Conservation (phyloP, 495 filamentous ascomycete species). For the Durotheca rogersii region DNA sequence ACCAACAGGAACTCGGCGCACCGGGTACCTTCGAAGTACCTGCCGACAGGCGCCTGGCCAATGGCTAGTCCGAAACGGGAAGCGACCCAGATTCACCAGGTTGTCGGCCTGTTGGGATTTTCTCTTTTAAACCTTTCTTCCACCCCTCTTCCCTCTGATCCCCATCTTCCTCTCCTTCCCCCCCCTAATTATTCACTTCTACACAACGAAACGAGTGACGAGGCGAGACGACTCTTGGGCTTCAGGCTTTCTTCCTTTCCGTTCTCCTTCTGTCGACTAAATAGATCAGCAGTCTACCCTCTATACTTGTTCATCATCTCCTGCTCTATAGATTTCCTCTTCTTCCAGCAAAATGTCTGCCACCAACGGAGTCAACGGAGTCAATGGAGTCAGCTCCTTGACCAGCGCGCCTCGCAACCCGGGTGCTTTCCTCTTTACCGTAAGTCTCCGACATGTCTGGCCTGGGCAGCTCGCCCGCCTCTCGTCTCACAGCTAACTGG, state of each 20-base stretch:
- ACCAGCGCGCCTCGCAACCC: constrained; percentile 53
- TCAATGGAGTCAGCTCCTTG: constrained; percentile 38
- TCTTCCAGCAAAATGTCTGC: constrained; percentile 58
- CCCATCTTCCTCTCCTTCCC: constrained; percentile 31
- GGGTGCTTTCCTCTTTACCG: constrained; percentile 94
- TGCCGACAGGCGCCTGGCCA: no score
- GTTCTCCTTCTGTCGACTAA: constrained; percentile 11
- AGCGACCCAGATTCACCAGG: constrained; percentile 27
- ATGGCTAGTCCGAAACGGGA: constrained; percentile 17
- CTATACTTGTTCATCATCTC: constrained; percentile 12
- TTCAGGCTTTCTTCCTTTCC: no score
- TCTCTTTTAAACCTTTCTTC: not conserved
- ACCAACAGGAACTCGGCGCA: no score
- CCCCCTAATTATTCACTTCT: constrained; percentile 22
- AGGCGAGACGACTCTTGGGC: not conserved
- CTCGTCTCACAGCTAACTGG: constrained; percentile 7
- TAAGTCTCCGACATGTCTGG: constrained; percentile 38
- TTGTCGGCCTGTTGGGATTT: constrained; percentile 18
- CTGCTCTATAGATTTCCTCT: constrained; percentile 7
- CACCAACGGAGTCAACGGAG: constrained; percentile 55
- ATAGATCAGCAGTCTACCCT: constrained; percentile 11
- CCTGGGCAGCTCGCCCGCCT: not conserved
- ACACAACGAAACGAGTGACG: constrained; percentile 8
- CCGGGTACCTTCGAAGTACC: no score
- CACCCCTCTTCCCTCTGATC: constrained; percentile 27